Conservation (phyloP, 2,329 filamentous ascomycete genomes). For the Colletotrichum echinochloae region DNA sequence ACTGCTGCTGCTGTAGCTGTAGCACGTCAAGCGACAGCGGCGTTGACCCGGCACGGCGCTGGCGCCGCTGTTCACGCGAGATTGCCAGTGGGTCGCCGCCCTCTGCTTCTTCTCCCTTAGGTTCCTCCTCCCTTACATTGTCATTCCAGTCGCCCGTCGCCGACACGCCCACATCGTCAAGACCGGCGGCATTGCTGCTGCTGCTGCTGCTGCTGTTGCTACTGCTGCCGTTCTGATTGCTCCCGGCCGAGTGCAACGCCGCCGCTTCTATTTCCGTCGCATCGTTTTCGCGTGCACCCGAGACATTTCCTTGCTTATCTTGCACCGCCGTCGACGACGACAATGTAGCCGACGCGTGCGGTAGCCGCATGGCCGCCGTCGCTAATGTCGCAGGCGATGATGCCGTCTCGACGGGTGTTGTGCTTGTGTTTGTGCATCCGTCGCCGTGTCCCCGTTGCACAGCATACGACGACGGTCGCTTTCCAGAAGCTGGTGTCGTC, state of each 20-base stretch:
- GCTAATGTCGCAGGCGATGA: not conserved
- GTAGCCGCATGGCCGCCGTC: slow-evolving; percentile 11
- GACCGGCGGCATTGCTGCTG: not conserved
- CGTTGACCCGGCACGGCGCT: slow-evolving; percentile 40
- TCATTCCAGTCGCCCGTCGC: not conserved
- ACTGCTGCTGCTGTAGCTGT: too few species aligned
- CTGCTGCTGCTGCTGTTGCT: not conserved
- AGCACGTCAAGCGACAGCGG: slow-evolving; percentile 39
- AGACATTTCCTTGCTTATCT: slow-evolving; percentile 34
- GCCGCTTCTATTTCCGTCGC: slow-evolving; percentile 1
- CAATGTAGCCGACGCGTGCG: slow-evolving; percentile 9
- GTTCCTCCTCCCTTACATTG: not conserved
- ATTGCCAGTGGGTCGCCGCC: slow-evolving; percentile 10
- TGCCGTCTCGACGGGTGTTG: not conserved
- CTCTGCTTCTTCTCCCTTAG: not conserved
- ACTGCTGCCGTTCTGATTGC: not conserved
- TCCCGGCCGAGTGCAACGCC: not conserved
- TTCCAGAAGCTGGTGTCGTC: slow-evolving; percentile 9
- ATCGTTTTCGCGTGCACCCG: slow-evolving; percentile 28
- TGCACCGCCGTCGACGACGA: not conserved
- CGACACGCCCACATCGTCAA: not conserved
- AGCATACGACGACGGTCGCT: slow-evolving; percentile 9
- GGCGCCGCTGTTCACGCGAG: slow-evolving; percentile 29
- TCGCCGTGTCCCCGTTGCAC: not conserved
- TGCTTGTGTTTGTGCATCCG: not conserved